A percentile compares a stretch with the other conserved stretches of the same genome.
These are phyloP conservation scores for Amanita muscaria DNA, from an alignment of 768 basidiomycete species.

Conservation along the genomic window DNA sequence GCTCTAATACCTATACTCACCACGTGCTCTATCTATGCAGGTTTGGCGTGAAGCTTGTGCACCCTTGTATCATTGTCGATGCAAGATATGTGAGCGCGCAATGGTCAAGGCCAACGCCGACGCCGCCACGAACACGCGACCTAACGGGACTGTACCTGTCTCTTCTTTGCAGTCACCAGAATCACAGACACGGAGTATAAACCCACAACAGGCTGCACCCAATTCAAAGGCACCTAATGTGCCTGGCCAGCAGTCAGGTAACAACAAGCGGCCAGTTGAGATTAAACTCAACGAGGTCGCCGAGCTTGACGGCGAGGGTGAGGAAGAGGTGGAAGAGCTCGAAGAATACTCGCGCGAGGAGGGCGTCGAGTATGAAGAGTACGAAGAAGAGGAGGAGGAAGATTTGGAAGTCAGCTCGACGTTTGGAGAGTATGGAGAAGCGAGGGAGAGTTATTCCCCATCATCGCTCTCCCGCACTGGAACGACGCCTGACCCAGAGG, in stretches of 20 bases:
- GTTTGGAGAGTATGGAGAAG: conserved; percentile 22
- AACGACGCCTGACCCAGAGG: background rate
- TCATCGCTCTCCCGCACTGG: conserved; percentile 1
- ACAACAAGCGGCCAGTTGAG: conserved; percentile 7
- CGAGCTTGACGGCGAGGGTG: conserved; percentile 16
- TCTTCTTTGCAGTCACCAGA: conserved; percentile 11
- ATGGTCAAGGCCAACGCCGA: conserved; percentile 42
- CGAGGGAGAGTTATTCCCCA: conserved; percentile 10
- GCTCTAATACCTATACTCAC: too few species aligned
- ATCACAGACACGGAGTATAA: conserved; percentile 5
- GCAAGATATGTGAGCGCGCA: conserved; percentile 66
- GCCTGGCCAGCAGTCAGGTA: background rate
- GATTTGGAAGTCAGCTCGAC: conserved; percentile 26
- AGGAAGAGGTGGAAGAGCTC: conserved; percentile 15
- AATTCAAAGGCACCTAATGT: background rate
- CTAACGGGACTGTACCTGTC: conserved; percentile 15
- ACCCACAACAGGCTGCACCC: background rate
- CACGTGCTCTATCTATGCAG: too few species aligned
- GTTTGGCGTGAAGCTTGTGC: conserved; percentile 69
- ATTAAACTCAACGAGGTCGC: conserved; percentile 10
- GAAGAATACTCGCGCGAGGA: conserved; percentile 18
- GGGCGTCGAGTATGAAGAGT: conserved; percentile 16
- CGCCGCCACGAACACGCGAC: conserved; percentile 22
- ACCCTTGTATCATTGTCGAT: conserved; percentile 64
- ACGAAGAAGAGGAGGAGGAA: conserved; percentile 20